Percentiles rank a stretch among this genome's conserved stretches.
phyloP scores from a whole-genome alignment of 805 yeast genomes.

The Kodamaea lidongshanica region DNA sequence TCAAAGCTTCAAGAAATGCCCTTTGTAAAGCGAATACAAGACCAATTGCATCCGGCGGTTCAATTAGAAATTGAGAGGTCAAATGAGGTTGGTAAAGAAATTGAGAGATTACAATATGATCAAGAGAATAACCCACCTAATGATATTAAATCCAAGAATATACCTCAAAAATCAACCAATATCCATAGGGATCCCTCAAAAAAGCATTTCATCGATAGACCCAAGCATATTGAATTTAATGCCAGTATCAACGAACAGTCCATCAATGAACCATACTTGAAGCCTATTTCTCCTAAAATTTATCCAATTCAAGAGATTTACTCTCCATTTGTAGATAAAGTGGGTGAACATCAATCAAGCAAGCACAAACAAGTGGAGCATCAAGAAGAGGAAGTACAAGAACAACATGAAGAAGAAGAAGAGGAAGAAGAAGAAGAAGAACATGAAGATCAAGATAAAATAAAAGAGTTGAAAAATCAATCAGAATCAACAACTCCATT shows the following conservation, averaged over 20 bases:
- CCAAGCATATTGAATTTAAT: no score
- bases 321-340: constrained; percentile 2
- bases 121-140: no score
- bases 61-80: constrained; percentile 9
- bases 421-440: not conserved
- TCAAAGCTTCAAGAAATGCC: constrained; percentile 17
- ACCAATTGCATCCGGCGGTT: constrained; percentile 9
- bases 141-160: no score
- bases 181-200: no score
- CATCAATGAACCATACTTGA: no score
- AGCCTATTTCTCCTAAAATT: no score
- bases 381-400: not conserved
- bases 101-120: no score
- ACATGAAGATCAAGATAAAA: no score
- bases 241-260: no score
- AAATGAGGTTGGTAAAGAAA: no score
- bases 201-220: no score
- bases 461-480: not conserved
- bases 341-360: not conserved
- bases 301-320: constrained; percentile 5
- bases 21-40: constrained; percentile 24
- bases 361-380: constrained; percentile 1
- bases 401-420: not conserved
- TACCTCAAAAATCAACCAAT: no score
- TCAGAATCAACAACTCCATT: not conserved